phyloP scores from a whole-genome alignment of 31 red algal genomes.

The Endocladia muricata region DNA sequence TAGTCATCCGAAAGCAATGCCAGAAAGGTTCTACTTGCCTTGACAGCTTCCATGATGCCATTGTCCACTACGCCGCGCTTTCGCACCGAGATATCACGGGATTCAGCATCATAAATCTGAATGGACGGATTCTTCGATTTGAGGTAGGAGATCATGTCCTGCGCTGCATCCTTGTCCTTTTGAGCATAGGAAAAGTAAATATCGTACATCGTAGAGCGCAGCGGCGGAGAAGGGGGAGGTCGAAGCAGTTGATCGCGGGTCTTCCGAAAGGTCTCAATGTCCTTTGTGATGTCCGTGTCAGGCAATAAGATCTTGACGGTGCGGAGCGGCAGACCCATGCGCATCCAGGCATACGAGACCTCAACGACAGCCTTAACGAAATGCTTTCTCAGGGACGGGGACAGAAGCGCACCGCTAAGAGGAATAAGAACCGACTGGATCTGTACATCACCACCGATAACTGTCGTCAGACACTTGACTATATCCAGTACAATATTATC shows the following conservation, averaged over 20 bases:
- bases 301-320: slow-evolving; percentile 86
- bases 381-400: slow-evolving; percentile 67
- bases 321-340: slow-evolving; percentile 80
- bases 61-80: slow-evolving; percentile 71
- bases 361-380: slow-evolving; percentile 82
- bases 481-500: slow-evolving; percentile 85
- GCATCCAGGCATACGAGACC: slow-evolving; percentile 84
- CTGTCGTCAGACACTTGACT: slow-evolving; percentile 81
- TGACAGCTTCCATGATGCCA: slow-evolving; percentile 72
- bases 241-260: slow-evolving; percentile 31
- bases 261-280: slow-evolving; percentile 68
- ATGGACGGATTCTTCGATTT: slow-evolving; percentile 57
- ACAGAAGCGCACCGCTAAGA: slow-evolving; percentile 67
- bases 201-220: slow-evolving; percentile 40
- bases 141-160: slow-evolving; percentile 69
- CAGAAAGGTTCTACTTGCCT: slow-evolving; percentile 54
- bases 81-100: slow-evolving; percentile 64
- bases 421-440: slow-evolving; percentile 75
- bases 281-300: slow-evolving; percentile 81
- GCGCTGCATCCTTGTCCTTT: slow-evolving; percentile 64
- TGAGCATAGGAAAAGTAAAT: slow-evolving; percentile 77
- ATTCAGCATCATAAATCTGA: slow-evolving; percentile 59
- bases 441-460: slow-evolving; percentile 82
- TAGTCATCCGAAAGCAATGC: slow-evolving; percentile 71
- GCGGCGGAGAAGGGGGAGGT: slow-evolving; percentile 7